These are phyloP conservation scores for Monosporascus sp. DNA, from an alignment of 2,329 filamentous ascomycete species.

Conservation along the genomic window DNA sequence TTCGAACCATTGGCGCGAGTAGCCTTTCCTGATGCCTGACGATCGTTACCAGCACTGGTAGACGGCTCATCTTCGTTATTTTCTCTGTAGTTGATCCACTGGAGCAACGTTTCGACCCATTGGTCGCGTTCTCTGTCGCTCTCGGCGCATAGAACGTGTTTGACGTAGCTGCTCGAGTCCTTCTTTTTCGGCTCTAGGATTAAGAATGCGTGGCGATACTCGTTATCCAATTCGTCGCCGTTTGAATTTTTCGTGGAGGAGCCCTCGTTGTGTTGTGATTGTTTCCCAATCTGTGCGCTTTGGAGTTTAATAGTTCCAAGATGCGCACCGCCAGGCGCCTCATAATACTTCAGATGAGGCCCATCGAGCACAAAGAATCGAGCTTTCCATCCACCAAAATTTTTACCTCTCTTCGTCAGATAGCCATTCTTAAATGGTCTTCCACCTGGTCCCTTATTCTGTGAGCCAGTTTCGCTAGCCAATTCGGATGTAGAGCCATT, in stretches of 20 bases:
- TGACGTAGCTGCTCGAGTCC: slow-evolving; percentile 79
- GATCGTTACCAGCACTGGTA: slow-evolving; percentile 33
- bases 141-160: slow-evolving; percentile 93
- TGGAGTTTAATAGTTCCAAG: slow-evolving; percentile 89
- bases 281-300: slow-evolving; percentile 89
- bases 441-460: slow-evolving; percentile 53
- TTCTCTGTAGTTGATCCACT: slow-evolving; percentile 77
- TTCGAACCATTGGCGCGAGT: slow-evolving; percentile 31
- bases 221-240: slow-evolving; percentile 78
- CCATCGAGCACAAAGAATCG: slow-evolving; percentile 58
- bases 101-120: slow-evolving; percentile 86
- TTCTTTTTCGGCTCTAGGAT: slow-evolving; percentile 95
- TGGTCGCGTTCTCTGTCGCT: slow-evolving; percentile 87
- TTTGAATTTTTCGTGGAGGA: slow-evolving; percentile 51
- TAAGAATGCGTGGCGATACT: slow-evolving; percentile 94
- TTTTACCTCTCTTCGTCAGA: slow-evolving; percentile 93
- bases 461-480: slow-evolving; percentile 30
- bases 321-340: slow-evolving; percentile 83
- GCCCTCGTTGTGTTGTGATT: slow-evolving; percentile 62
- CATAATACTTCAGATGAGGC: slow-evolving; percentile 77
- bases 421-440: slow-evolving; percentile 79
- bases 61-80: slow-evolving; percentile 49
- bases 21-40: slow-evolving; percentile 31
- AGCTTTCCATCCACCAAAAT: slow-evolving; percentile 98
- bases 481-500: slow-evolving; percentile 33